Conservation (phyloP, 169 alveolate genomes). For the Plasmodium gaboni region DNA sequence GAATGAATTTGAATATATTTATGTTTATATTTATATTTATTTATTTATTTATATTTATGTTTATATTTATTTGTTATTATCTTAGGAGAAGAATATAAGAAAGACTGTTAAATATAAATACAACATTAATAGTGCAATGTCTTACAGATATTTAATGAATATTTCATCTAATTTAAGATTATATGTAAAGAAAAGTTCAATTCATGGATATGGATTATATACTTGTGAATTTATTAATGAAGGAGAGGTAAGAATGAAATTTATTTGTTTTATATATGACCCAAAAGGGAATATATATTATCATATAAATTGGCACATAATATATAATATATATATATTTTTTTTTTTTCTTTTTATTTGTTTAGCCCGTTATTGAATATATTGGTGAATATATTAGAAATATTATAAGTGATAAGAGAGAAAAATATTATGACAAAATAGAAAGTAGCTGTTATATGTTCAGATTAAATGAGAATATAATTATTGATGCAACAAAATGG, state of each 20-base stretch:
- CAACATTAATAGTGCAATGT: constrained; percentile 78
- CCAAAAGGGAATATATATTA: constrained; percentile 1
- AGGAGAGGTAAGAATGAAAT: constrained; percentile 85
- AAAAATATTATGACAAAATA: constrained; percentile 80
- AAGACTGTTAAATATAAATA: constrained; percentile 77
- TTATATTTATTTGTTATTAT: background rate
- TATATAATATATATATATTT: background rate
- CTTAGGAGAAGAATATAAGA: constrained; percentile 50
- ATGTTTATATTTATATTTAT: background rate
- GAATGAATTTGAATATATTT: background rate
- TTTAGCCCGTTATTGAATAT: constrained; percentile 94
- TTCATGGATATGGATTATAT: constrained; percentile 95
- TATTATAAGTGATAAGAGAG: constrained; percentile 82
- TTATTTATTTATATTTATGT: constrained; percentile 16
- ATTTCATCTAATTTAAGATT: constrained; percentile 85
- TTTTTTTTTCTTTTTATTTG: background rate
- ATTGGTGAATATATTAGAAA: constrained; percentile 93
- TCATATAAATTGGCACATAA: background rate
- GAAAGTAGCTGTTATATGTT: constrained; percentile 90
- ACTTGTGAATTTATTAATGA: constrained; percentile 91
- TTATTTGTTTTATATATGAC: background rate
- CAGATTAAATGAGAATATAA: constrained; percentile 94
- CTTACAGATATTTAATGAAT: constrained; percentile 84
- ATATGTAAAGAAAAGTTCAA: constrained; percentile 86
- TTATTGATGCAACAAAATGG: constrained; percentile 97